Base-by-base conservation (phyloP, 352 stramenopile species). In the Elongisporangium prolatum region DNA sequence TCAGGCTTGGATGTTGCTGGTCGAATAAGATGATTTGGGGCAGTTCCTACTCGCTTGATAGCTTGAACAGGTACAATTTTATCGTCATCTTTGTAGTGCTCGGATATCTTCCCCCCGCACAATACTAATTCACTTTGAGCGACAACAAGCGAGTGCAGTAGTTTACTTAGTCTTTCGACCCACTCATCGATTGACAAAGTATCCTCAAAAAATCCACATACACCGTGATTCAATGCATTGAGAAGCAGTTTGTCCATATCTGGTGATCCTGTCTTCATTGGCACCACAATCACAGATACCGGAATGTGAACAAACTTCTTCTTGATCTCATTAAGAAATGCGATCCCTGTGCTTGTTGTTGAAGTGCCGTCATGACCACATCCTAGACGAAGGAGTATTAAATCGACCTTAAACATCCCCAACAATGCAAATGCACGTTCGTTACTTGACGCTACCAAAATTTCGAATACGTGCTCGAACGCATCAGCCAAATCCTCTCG, bases 151-250 rank as follows among this genome's bases (percentile, higher is more conserved):
- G 75, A 85, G 13, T 77, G 73, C 50, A 89, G 50, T 18, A 89
- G 61, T 52, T 86, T 87, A 14, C 64, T 48, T 2, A 89, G 64
- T 0, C 81, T 57, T 20, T 82, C 65, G 7, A 84, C 59, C 44
- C 89, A 57, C 37, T 59, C 51, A 1, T 79, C 47, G 7, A 74
- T 56, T 4, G 63, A 37, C 7, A 86, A 50, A 2, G 60, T 54
- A 63, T 84, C 69, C 58, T 86, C 69, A 28, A 91, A 89, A 59
- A 72, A 91, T 1, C 81, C 81, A 52, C 79, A 91, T 11, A 63
- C 77, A 14, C 81, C 77, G 2, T 84, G 74, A n/a, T 75, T 61
- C 18, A 91, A 54, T 25, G 71, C 69, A 40, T 74, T 63, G 34
- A 73, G 64, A 17, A 91, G 60, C 34, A 91, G 56, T 56, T 87